Conservation (phyloP, 1,284 basidiomycete species). For the Trichosporon inkin region DNA sequence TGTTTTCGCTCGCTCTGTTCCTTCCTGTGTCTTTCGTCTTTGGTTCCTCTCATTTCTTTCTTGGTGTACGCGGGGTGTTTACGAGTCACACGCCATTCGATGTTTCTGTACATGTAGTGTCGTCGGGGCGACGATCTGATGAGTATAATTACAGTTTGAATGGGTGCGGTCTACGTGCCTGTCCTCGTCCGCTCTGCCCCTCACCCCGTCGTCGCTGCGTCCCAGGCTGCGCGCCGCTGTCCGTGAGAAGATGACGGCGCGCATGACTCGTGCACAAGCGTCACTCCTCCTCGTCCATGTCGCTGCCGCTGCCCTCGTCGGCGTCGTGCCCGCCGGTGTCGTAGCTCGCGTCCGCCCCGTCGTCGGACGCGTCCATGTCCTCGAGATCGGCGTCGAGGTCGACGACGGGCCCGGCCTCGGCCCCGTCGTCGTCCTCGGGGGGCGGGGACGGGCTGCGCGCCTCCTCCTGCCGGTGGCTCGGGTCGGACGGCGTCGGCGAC, state of each 20-base stretch:
- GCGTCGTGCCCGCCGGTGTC: slow-evolving; percentile 21
- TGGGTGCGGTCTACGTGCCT: too few relatives aligned
- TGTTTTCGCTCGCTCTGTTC: neutral
- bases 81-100: neutral
- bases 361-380: slow-evolving; percentile 17
- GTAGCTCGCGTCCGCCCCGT: slow-evolving; percentile 21
- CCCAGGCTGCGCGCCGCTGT: too few relatives aligned
- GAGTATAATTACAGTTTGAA: slow-evolving; percentile 13
- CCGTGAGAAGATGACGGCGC: too few relatives aligned
- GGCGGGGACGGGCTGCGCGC: slow-evolving; percentile 15
- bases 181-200: too few relatives aligned
- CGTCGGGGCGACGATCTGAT: neutral
- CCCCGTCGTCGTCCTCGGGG: slow-evolving; percentile 6
- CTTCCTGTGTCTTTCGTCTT: neutral
- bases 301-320: slow-evolving; percentile 16
- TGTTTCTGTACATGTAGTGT: slow-evolving; percentile 1
- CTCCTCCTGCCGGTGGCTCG: slow-evolving; percentile 44
- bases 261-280: too few relatives aligned
- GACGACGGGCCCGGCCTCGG: slow-evolving; percentile 11
- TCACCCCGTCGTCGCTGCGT: too few relatives aligned
- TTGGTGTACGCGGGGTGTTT: neutral
- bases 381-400: slow-evolving; percentile 22
- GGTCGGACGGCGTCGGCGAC: slow-evolving; percentile 44
- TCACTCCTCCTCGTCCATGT: slow-evolving; percentile 19
- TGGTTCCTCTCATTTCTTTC: neutral